Evolutionary conservation across 208 protist genomes (phyloP), one percentile per base, ranked within the genome.

Genomic region (Phytomonas sp.): DNA sequence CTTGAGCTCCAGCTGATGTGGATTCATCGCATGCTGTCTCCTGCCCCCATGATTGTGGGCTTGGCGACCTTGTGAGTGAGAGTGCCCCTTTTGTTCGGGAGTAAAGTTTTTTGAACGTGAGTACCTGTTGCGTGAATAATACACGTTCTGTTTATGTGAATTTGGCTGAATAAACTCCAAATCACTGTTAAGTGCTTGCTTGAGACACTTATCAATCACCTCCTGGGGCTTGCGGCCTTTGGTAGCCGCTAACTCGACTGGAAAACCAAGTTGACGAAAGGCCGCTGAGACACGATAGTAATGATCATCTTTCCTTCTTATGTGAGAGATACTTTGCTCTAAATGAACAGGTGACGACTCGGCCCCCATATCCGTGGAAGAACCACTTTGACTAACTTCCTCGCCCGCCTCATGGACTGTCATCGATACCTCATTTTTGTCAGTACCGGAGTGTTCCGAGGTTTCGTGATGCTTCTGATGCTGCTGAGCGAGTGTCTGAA

Each of bases 181-280:
- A 62, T 93, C 91, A 62, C 87, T 93, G 28, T 72, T 76, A n/a
- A 96, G 73, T 5, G 91, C 83, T 60, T 93, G 86, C 15, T 74
- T 78, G 36, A 96, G 72, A 31, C 82, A 90, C 33, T 74, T 40
- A 37, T 85, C 78, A 34, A 96, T 79, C 17, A 80, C 80, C 40
- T 85, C 81, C 11, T 76, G 66, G 0, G 75, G 68, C 29, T 77
- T 43, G 8, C 28, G 37, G 0, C 91, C 85, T 46, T 77, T 91
- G 4, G 79, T 81, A 31, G 78, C 80, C 11, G 88, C 91, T 30
- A 96, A 74, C 75, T 96, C 88, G 2, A 96, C 81, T 0, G 91
- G 85, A 56, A 94, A 96, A 1, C 87, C 88, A 59, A 96, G 79
- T 74, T 91, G 70, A 13, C 82, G 79, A 68, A 92, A 96, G 20